Evolutionary conservation across 148 eudicot species (phyloP), one percentile per base, ranked within the genome.

Genomic region (Fagopyrum esculentum): DNA sequence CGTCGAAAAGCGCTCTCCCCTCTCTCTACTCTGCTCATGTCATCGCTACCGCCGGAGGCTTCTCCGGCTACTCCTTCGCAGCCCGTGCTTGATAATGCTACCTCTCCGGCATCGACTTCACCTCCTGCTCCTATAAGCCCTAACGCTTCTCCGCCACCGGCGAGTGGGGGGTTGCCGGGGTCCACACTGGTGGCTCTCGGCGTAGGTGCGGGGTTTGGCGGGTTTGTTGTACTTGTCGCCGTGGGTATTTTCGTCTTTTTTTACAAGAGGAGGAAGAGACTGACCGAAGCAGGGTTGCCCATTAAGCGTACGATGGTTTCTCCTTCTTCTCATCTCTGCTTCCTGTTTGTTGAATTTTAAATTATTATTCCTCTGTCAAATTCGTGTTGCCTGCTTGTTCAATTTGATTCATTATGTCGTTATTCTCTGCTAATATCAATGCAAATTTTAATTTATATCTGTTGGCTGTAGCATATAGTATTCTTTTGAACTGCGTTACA

Each of bases 141-240:
- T 71, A 26, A 15, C 55, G 9, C 11, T 16, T 71, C 73, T 46
- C 30, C 73, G 1, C 52, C 73, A 54, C 52, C 73, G 46, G 71
- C 9, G 71, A 45, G 40, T 68, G 12, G 6, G 71, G 76, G 78
- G 17, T 71, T 74, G 45, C 16, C 73, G 55, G 73, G 73, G 3
- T 49, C 73, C 4, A 73, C 86, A 5, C 59, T 84, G 78, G 78
- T 84, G 55, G 96, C 90, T 13, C 82, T 88, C 51, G 85, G 84
- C 6, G 87, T 86, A 19, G 96, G 96, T 26, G 82, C 88, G 40
- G 92, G 90, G 35, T 76, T 90, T 1, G 95, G 96, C 66, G 96
- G 90, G 69, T 74, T 83, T 13, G 75, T 88, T 74, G 88, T 85
- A 74, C 80, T 90, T 1, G 74, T 86, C 73, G 85, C 76, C 63